Percentiles rank a stretch among this genome's conserved stretches.
Evolutionary conservation across 2,329 filamentous ascomycete genomes (phyloP).

Genomic region (Tolypocladium ophioglossoides): DNA sequence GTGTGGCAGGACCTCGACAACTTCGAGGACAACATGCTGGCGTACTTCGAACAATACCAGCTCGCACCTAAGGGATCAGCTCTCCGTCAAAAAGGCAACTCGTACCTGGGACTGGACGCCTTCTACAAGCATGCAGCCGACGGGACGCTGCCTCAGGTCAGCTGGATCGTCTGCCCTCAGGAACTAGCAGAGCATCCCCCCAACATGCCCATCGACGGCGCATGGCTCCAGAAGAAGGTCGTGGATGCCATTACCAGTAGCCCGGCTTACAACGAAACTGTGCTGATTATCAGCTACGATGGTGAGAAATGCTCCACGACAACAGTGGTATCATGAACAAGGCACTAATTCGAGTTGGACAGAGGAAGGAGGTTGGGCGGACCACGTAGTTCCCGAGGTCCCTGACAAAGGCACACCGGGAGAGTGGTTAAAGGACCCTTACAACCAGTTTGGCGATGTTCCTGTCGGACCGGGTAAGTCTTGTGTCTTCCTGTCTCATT

Average conservation of each 20-base stretch:
- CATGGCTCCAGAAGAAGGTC: conserved; percentile 43
- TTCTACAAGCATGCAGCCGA: conserved; percentile 38
- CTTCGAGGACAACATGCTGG: conserved; percentile 41
- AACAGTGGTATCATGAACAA: not conserved
- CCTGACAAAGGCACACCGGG: conserved; percentile 34
- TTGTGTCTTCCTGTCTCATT: too few species aligned
- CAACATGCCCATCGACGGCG: conserved; percentile 40
- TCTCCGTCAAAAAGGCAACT: conserved; percentile 16
- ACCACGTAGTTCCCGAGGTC: conserved; percentile 38
- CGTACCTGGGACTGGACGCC: conserved; percentile 31
- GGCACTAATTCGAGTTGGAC: not conserved
- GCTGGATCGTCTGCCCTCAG: conserved; percentile 41
- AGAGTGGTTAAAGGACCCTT: conserved; percentile 36
- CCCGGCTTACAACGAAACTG: conserved; percentile 35
- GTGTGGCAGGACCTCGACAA: conserved; percentile 37
- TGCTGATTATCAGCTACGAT: conserved; percentile 41
- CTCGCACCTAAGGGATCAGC: conserved; percentile 5
- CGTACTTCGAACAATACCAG: conserved; percentile 22
- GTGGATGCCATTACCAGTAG: conserved; percentile 38
- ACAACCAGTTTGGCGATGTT: conserved; percentile 12
- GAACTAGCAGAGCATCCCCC: conserved; percentile 35
- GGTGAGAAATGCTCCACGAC: conserved; percentile 9
- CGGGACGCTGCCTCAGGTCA: conserved; percentile 38
- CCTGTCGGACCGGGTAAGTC: conserved; percentile 17
- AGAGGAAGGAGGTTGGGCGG: conserved; percentile 44